A percentile compares a stretch with the other conserved stretches of the same genome.
These are phyloP conservation scores for Asterophora lycoperdoides DNA, from an alignment of 768 basidiomycete species.

Conservation along the genomic window DNA sequence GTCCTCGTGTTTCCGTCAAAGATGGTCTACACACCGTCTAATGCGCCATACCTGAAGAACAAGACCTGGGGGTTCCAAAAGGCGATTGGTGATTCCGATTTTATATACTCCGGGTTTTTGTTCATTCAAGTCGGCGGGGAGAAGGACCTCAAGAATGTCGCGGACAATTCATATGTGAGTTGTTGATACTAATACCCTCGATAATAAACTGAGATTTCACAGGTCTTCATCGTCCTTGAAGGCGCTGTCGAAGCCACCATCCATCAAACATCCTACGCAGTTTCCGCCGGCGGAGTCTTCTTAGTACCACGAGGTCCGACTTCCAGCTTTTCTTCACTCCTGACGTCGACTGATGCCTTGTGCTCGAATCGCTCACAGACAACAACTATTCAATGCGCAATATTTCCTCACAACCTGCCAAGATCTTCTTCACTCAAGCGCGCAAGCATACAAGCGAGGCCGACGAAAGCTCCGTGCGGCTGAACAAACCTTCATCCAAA, in stretches of 20 bases:
- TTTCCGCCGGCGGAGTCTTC: conserved; percentile 83
- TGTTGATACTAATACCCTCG: neutral
- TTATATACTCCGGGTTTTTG: conserved; percentile 87
- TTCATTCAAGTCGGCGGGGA: conserved; percentile 72
- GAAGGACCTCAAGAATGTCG: conserved; percentile 85
- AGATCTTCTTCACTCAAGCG: conserved; percentile 93
- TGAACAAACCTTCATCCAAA: conserved; percentile 15
- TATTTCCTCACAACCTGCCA: conserved; percentile 72
- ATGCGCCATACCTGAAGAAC: conserved; percentile 12
- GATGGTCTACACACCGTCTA: conserved; percentile 10
- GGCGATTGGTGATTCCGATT: conserved; percentile 87
- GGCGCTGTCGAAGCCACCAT: conserved; percentile 87
- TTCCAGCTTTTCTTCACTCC: conserved; percentile 1
- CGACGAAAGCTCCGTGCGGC: conserved; percentile 5
- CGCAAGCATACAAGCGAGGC: conserved; percentile 31
- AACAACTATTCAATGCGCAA: conserved; percentile 92
- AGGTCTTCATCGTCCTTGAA: conserved; percentile 69
- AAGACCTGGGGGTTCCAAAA: conserved; percentile 78
- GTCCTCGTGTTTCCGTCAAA: conserved; percentile 16
- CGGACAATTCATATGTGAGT: conserved; percentile 91
- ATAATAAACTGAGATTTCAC: neutral
- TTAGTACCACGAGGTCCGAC: conserved; percentile 81
- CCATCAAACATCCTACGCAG: conserved; percentile 71
- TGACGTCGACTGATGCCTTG: neutral
- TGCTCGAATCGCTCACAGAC: conserved; percentile 39